Evolutionary conservation across 176 grass and related monocot species (phyloP).

Genomic region (Dactylis glomerata): DNA sequence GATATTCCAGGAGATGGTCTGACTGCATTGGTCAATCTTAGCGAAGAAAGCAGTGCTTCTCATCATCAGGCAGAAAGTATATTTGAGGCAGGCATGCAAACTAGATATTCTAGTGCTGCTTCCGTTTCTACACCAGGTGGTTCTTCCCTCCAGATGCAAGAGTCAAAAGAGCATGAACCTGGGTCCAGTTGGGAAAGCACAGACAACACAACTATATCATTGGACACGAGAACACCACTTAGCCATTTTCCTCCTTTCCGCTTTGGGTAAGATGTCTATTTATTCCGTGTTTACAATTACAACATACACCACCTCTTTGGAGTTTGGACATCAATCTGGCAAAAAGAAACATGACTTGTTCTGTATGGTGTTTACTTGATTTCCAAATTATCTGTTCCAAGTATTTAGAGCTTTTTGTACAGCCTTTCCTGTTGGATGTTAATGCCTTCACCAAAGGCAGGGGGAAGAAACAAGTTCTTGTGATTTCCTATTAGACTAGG

Average conservation of each 20-base stretch:
- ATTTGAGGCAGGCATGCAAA: conserved; percentile 57
- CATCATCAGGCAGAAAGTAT: conserved; percentile 44
- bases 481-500: neutral
- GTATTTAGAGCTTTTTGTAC: neutral
- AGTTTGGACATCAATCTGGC: neutral
- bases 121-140: conserved; percentile 63
- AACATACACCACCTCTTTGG: neutral
- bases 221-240: conserved; percentile 95
- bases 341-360: neutral
- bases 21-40: conserved; percentile 90
- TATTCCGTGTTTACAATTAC: conserved; percentile 7
- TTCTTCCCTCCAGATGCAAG: conserved; percentile 70
- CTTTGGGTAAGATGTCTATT: conserved; percentile 67
- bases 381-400: neutral
- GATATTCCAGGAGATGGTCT: conserved; percentile 84
- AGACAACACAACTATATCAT: conserved; percentile 72
- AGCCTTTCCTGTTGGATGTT: neutral
- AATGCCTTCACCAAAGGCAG: neutral
- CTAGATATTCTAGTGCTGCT: conserved; percentile 43
- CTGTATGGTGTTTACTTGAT: conserved; percentile 9
- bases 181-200: conserved; percentile 56
- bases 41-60: conserved; percentile 49
- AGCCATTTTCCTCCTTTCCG: conserved; percentile 94
- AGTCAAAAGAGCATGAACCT: conserved; percentile 67
- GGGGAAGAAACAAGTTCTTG: neutral